phyloP scores from a whole-genome alignment of 208 protist species.

The Trypanosoma grayi region DNA sequence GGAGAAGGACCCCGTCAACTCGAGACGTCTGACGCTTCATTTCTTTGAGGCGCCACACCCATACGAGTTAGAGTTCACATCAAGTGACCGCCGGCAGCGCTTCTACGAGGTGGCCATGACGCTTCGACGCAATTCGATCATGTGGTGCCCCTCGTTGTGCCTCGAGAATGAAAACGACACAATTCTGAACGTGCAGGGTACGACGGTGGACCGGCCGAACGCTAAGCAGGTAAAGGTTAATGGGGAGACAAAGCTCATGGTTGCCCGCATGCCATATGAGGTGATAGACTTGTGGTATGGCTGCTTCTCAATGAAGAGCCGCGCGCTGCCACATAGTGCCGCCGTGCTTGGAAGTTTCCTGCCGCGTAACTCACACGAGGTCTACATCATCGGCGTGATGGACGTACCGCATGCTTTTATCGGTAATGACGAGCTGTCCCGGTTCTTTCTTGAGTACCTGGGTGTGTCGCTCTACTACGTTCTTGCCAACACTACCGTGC shows the following conservation, averaged over 20 bases:
- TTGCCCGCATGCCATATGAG: constrained; percentile 76
- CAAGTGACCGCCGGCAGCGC: constrained; percentile 40
- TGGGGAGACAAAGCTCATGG: constrained; percentile 54
- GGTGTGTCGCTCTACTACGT: constrained; percentile 47
- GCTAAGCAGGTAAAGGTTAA: constrained; percentile 24
- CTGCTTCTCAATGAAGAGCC: constrained; percentile 66
- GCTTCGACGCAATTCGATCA: constrained; percentile 61
- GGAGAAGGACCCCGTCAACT: constrained; percentile 43
- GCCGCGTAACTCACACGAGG: constrained; percentile 58
- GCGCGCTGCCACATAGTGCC: constrained; percentile 38
- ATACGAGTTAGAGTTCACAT: constrained; percentile 70
- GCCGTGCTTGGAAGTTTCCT: constrained; percentile 67
- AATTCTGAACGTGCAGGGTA: constrained; percentile 58
- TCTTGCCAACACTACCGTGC: constrained; percentile 39
- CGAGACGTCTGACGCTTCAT: constrained; percentile 48
- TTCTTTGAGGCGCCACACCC: constrained; percentile 74
- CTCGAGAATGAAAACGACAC: constrained; percentile 53
- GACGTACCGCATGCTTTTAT: constrained; percentile 49
- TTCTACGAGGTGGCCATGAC: constrained; percentile 75
- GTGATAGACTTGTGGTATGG: constrained; percentile 80
- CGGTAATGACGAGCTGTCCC: constrained; percentile 39
- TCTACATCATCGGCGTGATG: constrained; percentile 69
- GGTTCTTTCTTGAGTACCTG: constrained; percentile 60
- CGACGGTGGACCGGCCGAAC: constrained; percentile 57
- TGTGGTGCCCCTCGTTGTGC: constrained; percentile 74